Evolutionary conservation across 2,329 filamentous ascomycete genomes (phyloP), one percentile per base, ranked within the genome.

Genomic region (Arthrobotrys pseudoclavata): DNA sequence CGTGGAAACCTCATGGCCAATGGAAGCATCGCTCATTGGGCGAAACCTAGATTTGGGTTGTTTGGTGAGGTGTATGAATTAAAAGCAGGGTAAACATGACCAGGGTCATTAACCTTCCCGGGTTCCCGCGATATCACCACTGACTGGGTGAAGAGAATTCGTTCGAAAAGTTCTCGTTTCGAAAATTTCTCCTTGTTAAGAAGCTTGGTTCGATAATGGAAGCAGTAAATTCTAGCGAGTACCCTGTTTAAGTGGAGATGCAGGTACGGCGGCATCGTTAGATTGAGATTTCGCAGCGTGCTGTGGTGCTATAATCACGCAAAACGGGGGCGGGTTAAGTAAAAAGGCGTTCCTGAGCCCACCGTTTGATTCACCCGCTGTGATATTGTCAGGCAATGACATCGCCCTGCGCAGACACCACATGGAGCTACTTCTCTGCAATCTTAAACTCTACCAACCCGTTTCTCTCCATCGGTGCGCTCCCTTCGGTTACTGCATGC

Each of bases 1-100:
- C 64, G 50, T 47, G 26, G 50, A 45, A 53, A 22, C 42, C 60
- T 48, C 55, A 62, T 37, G 42, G 68, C 26, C 34, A 72, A 52
- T 47, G 42, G 34, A 40, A 50, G 53, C 18, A 50, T 26, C n/a
- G 1, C 13, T 42, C 24, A 45, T 40, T 40, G 37, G 50, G 18
- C 50, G n/a, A 50, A 66, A 57, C 60, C 57, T 57, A 64, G 60
- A 64, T 64, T 66, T 72, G 69, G 69, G 69, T 74, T 60, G 69
- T 60, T 74, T 66, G 18, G 69, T 72, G 69, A 72, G 69, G 69
- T 72, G 69, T 64, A 57, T 18, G 69, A 66, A 60, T 60, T 60
- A 42, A 72, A 72, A 66, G 37, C 50, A 48, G 69, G 26, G 63
- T 48, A 64, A 47, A 64, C 60, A 48, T 34, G 68, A 52, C 42